Base-by-base conservation (phyloP, 2,329 filamentous ascomycete genomes). In the Septoria petroselini region DNA sequence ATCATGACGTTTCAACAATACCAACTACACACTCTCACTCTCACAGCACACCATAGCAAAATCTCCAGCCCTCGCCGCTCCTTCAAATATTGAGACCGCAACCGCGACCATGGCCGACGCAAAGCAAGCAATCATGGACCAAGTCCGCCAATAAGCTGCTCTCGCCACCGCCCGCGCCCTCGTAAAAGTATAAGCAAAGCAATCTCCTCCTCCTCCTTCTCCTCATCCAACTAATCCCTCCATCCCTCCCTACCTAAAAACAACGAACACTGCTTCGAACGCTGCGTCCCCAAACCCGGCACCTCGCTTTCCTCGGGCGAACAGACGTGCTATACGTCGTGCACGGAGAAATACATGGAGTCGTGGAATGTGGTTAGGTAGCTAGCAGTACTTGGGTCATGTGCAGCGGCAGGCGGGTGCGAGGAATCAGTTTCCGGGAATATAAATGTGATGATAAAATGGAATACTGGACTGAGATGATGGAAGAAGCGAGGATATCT, bases 291-390 rank as follows among this genome's bases (percentile, higher is more conserved):
- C 39, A 76, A 76, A 58, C 76, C 76, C 54, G 71, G 73, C 51
- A 65, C 71, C 38, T 76, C 74, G 8, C 67, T 78, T 42, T 77
- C 74, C 23, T 73, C 71, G 39, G 68, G 70, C 65, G 76, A 79
- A 61, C 64, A 71, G 55, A 68, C 65, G 14, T 78, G 76, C 70
- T 74, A 76, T 61, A 73, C 71, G 15, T 56, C 66, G 35, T 79
- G 76, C 67, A 76, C 78, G 74, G 75, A 78, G 61, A 79, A 79
- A 62, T 79, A 79, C 67, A 78, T 78, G 75, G 65, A 67, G 29
- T 68, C 72, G 27, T 78, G 75, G 75, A 77, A 77, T 58, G 72
- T 71, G 14, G 75, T 78, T 19, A 72, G n/a, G n/a, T n/a, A n/a
- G 69, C 54, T 69, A 72, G 63, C 71, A 73, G 52, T 79, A 78